Evolutionary conservation across 2,329 filamentous ascomycete species (phyloP).

Genomic region (Apiospora aurea): DNA sequence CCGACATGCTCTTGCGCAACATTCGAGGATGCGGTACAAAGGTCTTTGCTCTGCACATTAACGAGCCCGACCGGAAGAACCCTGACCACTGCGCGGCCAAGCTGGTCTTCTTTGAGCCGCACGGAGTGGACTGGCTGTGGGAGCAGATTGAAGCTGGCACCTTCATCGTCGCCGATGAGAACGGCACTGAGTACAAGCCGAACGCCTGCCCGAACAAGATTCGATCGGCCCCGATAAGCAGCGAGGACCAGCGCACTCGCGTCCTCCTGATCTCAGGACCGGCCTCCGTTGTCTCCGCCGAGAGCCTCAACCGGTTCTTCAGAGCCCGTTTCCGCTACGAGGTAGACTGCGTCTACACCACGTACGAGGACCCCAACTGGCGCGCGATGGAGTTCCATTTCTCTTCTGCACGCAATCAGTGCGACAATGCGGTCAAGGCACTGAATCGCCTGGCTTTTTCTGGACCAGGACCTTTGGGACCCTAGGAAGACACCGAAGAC

Average conservation of each 20-base stretch:
- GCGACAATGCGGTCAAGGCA: not conserved
- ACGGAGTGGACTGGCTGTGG: not conserved
- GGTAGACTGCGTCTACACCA: not conserved
- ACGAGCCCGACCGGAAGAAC: not conserved
- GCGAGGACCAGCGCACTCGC: not conserved
- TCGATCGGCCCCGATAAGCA: not conserved
- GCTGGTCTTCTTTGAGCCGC: not conserved
- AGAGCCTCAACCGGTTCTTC: not conserved
- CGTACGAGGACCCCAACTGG: not conserved
- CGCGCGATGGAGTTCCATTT: not conserved
- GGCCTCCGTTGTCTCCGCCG: not conserved
- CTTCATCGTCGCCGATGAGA: not conserved
- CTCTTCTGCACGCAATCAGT: not conserved
- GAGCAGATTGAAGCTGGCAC: not conserved
- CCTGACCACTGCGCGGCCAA: not conserved
- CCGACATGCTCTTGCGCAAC: not conserved
- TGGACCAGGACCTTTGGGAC: too few species aligned
- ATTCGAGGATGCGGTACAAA: not conserved
- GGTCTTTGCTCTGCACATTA: not conserved
- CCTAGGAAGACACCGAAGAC: too few species aligned
- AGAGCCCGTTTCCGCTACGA: not conserved
- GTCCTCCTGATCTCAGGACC: not conserved
- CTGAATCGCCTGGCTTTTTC: not conserved
- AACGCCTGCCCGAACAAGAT: not conserved
- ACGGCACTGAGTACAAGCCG: not conserved